phyloP scores from a whole-genome alignment of 768 basidiomycete species.

The Coprinopsis sp. region DNA sequence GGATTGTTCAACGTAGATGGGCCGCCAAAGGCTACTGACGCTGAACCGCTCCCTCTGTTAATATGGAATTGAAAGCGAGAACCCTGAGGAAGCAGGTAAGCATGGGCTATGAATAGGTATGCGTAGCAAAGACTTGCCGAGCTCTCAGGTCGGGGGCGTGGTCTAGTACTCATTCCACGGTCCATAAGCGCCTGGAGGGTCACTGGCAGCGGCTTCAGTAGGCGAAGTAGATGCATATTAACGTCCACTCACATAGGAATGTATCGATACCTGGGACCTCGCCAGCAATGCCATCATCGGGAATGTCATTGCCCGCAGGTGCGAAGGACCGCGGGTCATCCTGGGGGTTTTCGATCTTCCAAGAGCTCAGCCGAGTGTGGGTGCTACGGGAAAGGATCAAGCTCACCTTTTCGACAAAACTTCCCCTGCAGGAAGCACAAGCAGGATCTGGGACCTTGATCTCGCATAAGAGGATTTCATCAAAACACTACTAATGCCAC shows the following conservation, averaged over 20 bases:
- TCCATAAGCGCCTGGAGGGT: constrained; percentile 34
- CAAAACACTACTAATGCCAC: constrained; percentile 2
- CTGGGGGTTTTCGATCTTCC: constrained; percentile 65
- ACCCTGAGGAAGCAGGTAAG: neutral
- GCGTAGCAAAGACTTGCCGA: neutral
- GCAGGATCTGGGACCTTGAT: constrained; percentile 72
- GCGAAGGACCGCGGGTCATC: constrained; percentile 76
- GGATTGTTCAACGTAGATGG: neutral
- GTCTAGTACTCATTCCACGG: constrained; percentile 24
- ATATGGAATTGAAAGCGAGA: constrained; percentile 12
- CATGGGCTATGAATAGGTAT: no score
- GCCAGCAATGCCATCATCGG: constrained; percentile 22
- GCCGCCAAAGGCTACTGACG: constrained; percentile 5
- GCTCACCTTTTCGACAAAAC: constrained; percentile 77
- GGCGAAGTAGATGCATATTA: constrained; percentile 1
- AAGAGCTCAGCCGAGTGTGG: constrained; percentile 1
- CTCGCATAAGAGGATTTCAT: constrained; percentile 8
- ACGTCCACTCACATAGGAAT: constrained; percentile 42
- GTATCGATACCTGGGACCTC: constrained; percentile 37
- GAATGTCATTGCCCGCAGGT: constrained; percentile 23
- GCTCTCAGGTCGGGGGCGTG: constrained; percentile 5
- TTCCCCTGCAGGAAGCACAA: constrained; percentile 76
- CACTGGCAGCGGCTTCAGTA: constrained; percentile 19
- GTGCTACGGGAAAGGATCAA: no score
- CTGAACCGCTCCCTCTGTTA: constrained; percentile 5